phyloP scores from a whole-genome alignment of 2,329 filamentous ascomycete species.

The Fusarium circinatum region DNA sequence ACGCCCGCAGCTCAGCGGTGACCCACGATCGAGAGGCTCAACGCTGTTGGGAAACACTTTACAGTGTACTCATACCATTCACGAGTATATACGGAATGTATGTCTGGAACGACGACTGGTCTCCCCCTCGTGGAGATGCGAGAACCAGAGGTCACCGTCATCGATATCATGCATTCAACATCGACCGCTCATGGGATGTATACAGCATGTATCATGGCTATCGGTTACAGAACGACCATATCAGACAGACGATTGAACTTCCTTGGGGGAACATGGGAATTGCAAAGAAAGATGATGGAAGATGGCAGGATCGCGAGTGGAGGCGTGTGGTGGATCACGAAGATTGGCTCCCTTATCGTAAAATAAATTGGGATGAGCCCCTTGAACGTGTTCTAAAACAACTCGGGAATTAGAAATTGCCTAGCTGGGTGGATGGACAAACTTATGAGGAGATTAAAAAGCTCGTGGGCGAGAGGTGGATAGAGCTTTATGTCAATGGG shows the following conservation, averaged over 20 bases:
- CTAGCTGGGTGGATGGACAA: not conserved
- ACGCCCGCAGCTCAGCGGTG: fast-evolving
- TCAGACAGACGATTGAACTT: not conserved
- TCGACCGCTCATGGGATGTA: not conserved
- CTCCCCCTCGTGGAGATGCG: not conserved
- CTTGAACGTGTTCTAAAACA: too few species aligned
- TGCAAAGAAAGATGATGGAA: not conserved
- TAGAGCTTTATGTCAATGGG: not conserved
- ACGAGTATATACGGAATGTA: not conserved
- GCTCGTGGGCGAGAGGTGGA: not conserved
- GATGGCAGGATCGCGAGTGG: not conserved
- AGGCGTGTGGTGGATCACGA: not conserved
- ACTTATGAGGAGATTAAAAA: not conserved
- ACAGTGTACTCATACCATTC: not conserved
- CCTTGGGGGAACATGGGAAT: not conserved
- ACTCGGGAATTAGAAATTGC: not conserved
- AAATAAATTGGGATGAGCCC: too few species aligned
- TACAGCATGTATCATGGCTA: not conserved
- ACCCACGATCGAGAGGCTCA: not conserved
- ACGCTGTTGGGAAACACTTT: not conserved
- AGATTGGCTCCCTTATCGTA: not conserved
- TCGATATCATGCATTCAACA: not conserved
- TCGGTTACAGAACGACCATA: not conserved
- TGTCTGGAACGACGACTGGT: not conserved
- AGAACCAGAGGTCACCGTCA: not conserved